These are phyloP conservation scores for Juncus effusus DNA, from an alignment of 176 grass and related monocot genomes.

Conservation along the genomic window DNA sequence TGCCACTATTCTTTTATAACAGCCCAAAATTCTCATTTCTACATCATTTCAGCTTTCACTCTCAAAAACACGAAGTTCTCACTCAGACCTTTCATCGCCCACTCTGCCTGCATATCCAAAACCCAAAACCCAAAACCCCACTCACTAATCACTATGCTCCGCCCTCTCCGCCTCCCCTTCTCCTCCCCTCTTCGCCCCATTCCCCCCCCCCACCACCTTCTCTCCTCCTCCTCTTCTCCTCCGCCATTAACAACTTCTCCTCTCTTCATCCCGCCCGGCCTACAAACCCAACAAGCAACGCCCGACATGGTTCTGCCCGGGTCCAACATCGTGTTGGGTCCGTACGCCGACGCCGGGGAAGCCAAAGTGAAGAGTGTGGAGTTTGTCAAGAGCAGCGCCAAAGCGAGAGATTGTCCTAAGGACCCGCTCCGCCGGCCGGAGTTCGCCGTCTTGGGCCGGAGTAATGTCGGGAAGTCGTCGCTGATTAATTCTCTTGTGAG, in stretches of 20 bases:
- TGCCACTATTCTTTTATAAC: no score
- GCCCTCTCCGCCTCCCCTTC: slow-evolving; percentile 28
- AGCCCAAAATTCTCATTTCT: no score
- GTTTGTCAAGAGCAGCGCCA: slow-evolving; percentile 67
- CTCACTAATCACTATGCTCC: slow-evolving; percentile 29
- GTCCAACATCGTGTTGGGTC: slow-evolving; percentile 84
- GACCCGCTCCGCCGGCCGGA: slow-evolving; percentile 65
- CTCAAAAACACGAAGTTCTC: no score
- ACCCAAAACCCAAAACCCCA: slow-evolving; percentile 38
- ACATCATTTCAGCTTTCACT: no score
- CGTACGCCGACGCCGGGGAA: slow-evolving; percentile 71
- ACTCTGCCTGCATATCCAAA: slow-evolving; percentile 8
- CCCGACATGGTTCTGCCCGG: slow-evolving; percentile 73
- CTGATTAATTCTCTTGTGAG: slow-evolving; percentile 79
- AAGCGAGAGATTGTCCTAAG: slow-evolving; percentile 67
- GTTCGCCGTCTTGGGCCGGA: slow-evolving; percentile 75
- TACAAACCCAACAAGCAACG: slow-evolving; percentile 36
- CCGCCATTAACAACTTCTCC: slow-evolving; percentile 29
- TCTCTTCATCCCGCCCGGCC: slow-evolving; percentile 77
- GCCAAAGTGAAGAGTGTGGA: slow-evolving; percentile 61
- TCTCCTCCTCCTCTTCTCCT: slow-evolving; percentile 25
- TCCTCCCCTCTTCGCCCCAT: slow-evolving; percentile 9
- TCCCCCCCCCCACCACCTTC: neutral
- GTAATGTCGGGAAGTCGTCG: slow-evolving; percentile 93
- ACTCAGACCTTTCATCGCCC: slow-evolving; percentile 20